phyloP scores from a whole-genome alignment of 2,329 filamentous ascomycete species.

The Alternaria infectoria region DNA sequence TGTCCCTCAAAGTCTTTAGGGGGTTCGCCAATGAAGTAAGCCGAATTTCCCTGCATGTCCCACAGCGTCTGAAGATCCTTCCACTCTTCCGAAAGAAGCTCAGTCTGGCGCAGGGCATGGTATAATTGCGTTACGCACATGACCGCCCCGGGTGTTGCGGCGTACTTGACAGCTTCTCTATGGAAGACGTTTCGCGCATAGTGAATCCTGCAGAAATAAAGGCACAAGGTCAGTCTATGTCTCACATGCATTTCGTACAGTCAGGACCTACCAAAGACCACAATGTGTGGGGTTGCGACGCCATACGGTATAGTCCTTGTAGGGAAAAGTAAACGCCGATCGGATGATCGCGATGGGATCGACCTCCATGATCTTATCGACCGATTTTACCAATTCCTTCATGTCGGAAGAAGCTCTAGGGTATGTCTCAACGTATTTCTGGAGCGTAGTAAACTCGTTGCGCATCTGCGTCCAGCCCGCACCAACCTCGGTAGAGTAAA shows the following conservation, averaged over 20 bases:
- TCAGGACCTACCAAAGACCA: not conserved
- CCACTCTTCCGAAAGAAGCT: not conserved
- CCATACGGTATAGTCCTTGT: not conserved
- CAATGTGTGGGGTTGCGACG: not conserved
- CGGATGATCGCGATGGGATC: not conserved
- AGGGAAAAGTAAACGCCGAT: not conserved
- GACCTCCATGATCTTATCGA: not conserved
- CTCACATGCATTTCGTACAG: not conserved
- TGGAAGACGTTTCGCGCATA: not conserved
- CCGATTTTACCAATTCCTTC: not conserved
- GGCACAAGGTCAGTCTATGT: not conserved
- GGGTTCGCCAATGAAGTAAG: not conserved
- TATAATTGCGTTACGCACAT: not conserved
- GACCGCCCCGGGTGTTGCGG: not conserved
- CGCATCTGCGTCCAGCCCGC: not conserved
- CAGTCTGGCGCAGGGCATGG: not conserved
- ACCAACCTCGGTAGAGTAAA: not conserved
- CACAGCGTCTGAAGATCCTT: not conserved
- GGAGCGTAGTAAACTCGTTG: not conserved
- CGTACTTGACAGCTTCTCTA: not conserved
- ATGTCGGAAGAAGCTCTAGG: not conserved
- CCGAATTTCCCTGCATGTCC: not conserved
- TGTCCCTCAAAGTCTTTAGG: not conserved
- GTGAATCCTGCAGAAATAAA: rapidly evolving
- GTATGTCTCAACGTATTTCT: not conserved